A percentile compares a stretch with the other conserved stretches of the same genome.
Evolutionary conservation across 805 yeast species (phyloP).

Genomic region (Suhomyces pyralidae): DNA sequence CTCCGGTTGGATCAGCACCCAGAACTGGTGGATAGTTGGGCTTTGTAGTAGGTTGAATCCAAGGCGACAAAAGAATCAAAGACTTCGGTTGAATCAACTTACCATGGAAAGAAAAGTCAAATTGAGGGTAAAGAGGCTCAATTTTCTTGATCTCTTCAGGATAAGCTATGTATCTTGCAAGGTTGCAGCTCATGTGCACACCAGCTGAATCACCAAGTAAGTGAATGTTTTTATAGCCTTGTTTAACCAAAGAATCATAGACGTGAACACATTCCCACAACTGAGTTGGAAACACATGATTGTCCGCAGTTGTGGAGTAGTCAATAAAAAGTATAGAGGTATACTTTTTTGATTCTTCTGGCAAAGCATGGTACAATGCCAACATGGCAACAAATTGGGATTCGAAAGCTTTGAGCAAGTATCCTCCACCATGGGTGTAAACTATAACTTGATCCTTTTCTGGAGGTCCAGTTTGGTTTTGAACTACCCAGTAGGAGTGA

Average conservation of each 20-base stretch:
- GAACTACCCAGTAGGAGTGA: slow-evolving; percentile 15
- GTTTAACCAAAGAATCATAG: slow-evolving; percentile 9
- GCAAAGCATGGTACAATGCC: slow-evolving; percentile 20
- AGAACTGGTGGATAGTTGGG: slow-evolving; percentile 20
- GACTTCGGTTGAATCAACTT: slow-evolving; percentile 28
- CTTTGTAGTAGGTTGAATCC: slow-evolving; percentile 31
- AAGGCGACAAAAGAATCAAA: slow-evolving; percentile 29
- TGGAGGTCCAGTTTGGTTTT: slow-evolving; percentile 1
- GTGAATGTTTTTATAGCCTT: slow-evolving; percentile 16
- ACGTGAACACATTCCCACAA: slow-evolving; percentile 17
- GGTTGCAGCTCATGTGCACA: slow-evolving; percentile 10
- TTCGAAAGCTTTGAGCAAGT: slow-evolving; percentile 18
- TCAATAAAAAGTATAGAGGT: slow-evolving; percentile 20
- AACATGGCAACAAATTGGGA: slow-evolving; percentile 23
- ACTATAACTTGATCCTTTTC: slow-evolving; percentile 16
- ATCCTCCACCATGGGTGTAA: slow-evolving; percentile 29
- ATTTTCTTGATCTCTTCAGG: slow-evolving; percentile 27
- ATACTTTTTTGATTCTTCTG: slow-evolving; percentile 11
- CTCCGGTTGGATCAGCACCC: slow-evolving; percentile 26
- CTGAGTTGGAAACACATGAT: slow-evolving; percentile 24
- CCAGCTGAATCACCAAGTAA: slow-evolving; percentile 23
- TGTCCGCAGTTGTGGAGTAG: slow-evolving; percentile 21
- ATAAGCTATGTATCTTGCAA: slow-evolving; percentile 24
- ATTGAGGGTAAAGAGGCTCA: slow-evolving; percentile 19
- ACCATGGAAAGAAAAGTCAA: slow-evolving; percentile 13